Conservation (phyloP, 768 basidiomycete genomes). For the Atractiella rhizophila region DNA sequence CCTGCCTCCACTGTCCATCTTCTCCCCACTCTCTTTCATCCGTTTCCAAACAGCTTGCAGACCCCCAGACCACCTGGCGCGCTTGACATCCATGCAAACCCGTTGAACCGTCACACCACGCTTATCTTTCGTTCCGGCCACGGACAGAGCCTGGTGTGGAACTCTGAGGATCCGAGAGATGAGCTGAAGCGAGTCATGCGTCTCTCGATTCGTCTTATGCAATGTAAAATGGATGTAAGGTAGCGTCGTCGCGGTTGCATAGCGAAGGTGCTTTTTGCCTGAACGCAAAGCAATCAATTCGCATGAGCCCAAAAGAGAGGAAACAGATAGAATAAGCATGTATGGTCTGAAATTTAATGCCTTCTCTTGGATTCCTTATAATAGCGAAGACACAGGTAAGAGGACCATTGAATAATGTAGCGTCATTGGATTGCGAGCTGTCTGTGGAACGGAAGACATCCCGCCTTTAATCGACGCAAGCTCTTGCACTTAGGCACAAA, state of each 20-base stretch:
- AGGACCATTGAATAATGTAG: slow-evolving; percentile 21
- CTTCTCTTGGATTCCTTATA: slow-evolving; percentile 1
- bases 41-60: slow-evolving; percentile 61
- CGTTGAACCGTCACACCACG: slow-evolving; percentile 87
- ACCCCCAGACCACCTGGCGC: slow-evolving; percentile 49
- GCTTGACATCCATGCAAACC: slow-evolving; percentile 44
- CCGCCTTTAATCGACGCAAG: too few relatives aligned
- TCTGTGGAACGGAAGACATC: too few relatives aligned
- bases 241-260: slow-evolving; percentile 12
- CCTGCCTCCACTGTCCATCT: slow-evolving; percentile 57
- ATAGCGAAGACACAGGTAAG: background rate
- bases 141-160: slow-evolving; percentile 51
- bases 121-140: slow-evolving; percentile 95
- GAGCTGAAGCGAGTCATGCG: slow-evolving; percentile 74
- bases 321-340: background rate
- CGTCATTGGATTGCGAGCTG: slow-evolving; percentile 57
- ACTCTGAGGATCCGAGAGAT: slow-evolving; percentile 45
- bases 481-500: too few relatives aligned
- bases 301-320: background rate
- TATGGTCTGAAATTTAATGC: background rate
- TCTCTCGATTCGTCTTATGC: slow-evolving; percentile 93
- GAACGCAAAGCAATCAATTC: background rate
- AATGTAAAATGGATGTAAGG: slow-evolving; percentile 88
- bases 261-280: background rate
- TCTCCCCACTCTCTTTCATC: slow-evolving; percentile 31